phyloP scores from a whole-genome alignment of 768 basidiomycete species.

The Pholiota conissans region DNA sequence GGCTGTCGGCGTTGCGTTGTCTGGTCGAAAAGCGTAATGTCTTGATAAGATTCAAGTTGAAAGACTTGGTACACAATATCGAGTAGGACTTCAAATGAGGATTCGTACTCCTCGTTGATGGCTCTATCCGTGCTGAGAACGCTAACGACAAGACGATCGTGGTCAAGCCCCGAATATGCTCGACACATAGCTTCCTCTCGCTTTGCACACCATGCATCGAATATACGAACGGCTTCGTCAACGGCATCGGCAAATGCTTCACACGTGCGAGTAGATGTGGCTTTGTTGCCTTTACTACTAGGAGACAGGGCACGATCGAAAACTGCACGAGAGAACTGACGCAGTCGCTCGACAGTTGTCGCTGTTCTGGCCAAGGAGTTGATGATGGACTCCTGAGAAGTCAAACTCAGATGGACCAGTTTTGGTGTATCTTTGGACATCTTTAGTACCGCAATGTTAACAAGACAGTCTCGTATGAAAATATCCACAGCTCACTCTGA shows the following conservation, averaged over 20 bases:
- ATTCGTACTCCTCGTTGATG: constrained; percentile 54
- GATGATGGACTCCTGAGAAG: constrained; percentile 67
- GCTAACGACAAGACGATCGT: constrained; percentile 53
- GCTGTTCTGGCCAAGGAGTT: constrained; percentile 57
- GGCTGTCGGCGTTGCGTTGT: constrained; percentile 35
- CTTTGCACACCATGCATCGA: constrained; percentile 71
- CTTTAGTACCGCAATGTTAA: constrained; percentile 27
- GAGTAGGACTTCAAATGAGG: constrained; percentile 57
- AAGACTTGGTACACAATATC: constrained; percentile 43
- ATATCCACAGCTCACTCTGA: constrained; percentile 25
- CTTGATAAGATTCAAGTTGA: constrained; percentile 25
- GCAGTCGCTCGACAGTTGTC: constrained; percentile 60
- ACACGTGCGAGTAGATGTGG: constrained; percentile 52
- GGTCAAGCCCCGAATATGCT: constrained; percentile 50
- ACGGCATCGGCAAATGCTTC: constrained; percentile 84
- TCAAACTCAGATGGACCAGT: constrained; percentile 65
- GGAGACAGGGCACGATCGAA: constrained; percentile 34
- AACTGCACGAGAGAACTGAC: constrained; percentile 56
- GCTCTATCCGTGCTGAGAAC: constrained; percentile 65
- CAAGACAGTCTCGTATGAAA: background rate
- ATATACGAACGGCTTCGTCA: constrained; percentile 52
- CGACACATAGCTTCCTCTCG: constrained; percentile 67
- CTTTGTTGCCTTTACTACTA: constrained; percentile 16
- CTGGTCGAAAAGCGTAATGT: constrained; percentile 21
- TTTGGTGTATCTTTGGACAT: constrained; percentile 53